Evolutionary conservation across 257 asterid species (phyloP), one percentile per base, ranked within the genome.

Genomic region (Penstemon davidsonii): DNA sequence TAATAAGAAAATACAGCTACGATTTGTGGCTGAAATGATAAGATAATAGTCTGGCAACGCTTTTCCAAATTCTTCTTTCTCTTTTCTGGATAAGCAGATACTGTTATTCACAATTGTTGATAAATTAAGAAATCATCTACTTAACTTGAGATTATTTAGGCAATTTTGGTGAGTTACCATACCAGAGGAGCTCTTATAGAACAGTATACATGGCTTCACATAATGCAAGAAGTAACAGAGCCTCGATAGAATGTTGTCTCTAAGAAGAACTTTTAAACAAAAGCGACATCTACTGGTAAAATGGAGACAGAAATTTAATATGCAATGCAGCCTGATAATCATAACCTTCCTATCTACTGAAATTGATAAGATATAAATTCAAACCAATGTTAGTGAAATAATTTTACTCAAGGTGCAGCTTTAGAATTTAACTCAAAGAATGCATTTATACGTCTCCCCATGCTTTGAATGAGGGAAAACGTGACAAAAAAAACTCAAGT

Each of bases 321-420:
- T 9, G 25, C 45, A 62, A 39, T 38, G 18, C 49, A 38, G 62
- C 54, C 25, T 41, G 53, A 18, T 53, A 62, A 43, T 58, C 66
- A 58, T 60, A 50, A 18, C 7, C 55, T 51, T 60, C 42, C 19
- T 38, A 60, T 60, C 59, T 49, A 47, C 33, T 39, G 25, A 6
- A 41, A 41, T 40, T 38, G 6, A 53, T 37, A 44, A 55, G 43
- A 39, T 40, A 18, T 25, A 33, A 1, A 51, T 13, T 37, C 41
- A 42, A 39, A 54, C 43, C 42, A 18, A 12, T 69, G 15, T 42
- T 10, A 63, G 37, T 7, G 4, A 60, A 12, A 9, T 9, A 49
- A 46, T 7, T 46, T 46, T 12, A 9, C 15, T 49, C 18, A 49
- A 10, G 54, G 18, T 25, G 33, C 33, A 25, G 33, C 33, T 25